Evolutionary conservation across 257 asterid species (phyloP).

Genomic region (Solanum arcanum): DNA sequence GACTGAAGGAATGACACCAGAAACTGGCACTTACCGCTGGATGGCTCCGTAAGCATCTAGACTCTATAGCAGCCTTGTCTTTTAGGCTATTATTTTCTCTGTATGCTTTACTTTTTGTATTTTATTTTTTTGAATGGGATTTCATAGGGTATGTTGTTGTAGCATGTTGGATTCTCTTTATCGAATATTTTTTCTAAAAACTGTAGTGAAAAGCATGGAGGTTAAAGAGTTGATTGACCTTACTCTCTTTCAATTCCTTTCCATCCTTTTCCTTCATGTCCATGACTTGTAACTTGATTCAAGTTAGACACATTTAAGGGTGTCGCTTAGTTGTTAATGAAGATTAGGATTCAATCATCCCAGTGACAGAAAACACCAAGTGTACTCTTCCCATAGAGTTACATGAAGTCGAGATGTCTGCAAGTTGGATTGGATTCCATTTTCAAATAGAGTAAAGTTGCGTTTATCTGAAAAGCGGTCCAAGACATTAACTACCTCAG

Average conservation of each 20-base stretch:
- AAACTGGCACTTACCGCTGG: conserved; percentile 98
- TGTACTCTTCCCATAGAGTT: neutral
- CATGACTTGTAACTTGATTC: neutral
- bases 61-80: no score
- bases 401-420: neutral
- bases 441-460: neutral
- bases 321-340: neutral
- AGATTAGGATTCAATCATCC: neutral
- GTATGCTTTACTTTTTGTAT: no score
- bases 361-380: neutral
- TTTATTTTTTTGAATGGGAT: neutral
- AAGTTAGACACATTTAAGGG: neutral
- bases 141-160: no score
- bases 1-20: conserved; percentile 99
- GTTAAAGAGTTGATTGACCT: neutral
- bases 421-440: neutral
- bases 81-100: neutral
- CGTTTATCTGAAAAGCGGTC: neutral
- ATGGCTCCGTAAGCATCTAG: conserved; percentile 93
- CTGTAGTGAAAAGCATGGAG: neutral
- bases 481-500: neutral
- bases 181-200: neutral
- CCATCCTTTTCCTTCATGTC: neutral
- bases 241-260: neutral
- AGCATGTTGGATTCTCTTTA: no score